A percentile compares a stretch with the other conserved stretches of the same genome.
These are phyloP conservation scores for Quaeritorhiza haematococci DNA, from an alignment of 371 early-diverging fungal species.

Conservation along the genomic window DNA sequence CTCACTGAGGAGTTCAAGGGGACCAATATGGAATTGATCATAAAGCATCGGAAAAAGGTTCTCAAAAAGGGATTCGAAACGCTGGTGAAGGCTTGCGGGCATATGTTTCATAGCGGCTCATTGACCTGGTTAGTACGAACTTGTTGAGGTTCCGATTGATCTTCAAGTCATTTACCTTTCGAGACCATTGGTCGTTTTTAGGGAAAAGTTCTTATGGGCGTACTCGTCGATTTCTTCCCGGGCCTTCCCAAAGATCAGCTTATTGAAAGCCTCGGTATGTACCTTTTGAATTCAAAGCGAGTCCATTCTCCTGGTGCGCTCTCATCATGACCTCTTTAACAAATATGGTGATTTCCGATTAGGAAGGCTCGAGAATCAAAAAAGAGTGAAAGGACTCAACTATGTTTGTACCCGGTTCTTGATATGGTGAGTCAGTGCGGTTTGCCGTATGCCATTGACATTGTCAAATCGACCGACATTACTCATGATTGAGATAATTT, in stretches of 20 bases:
- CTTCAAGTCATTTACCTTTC: no score
- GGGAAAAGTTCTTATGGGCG: conserved; percentile 30
- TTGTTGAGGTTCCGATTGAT: conserved; percentile 1
- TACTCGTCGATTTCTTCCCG: conserved; percentile 30
- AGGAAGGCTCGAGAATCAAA: conserved; percentile 1
- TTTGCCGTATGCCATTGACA: no score
- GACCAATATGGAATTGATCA: conserved; percentile 23
- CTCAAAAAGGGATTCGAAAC: conserved; percentile 14
- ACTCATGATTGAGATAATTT: not conserved
- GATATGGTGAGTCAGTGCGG: conserved; percentile 29
- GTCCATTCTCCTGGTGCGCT: not conserved
- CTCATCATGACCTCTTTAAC: not conserved
- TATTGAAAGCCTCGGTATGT: not conserved
- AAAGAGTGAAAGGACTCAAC: conserved; percentile 14
- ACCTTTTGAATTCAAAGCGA: not conserved
- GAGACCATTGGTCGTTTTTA: not conserved
- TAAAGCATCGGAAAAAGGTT: conserved; percentile 22
- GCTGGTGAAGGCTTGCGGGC: conserved; percentile 10
- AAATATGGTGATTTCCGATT: conserved; percentile 3
- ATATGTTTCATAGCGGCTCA: not conserved
- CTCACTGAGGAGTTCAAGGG: conserved; percentile 15
- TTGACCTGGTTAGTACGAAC: not conserved
- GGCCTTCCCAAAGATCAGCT: conserved; percentile 27
- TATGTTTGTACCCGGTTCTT: conserved; percentile 40
- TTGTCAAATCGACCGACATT: no score